A percentile compares a stretch with the other conserved stretches of the same genome.
These are phyloP conservation scores for Cryptosporidium bovis DNA, from an alignment of 169 alveolate species.

Conservation along the genomic window DNA sequence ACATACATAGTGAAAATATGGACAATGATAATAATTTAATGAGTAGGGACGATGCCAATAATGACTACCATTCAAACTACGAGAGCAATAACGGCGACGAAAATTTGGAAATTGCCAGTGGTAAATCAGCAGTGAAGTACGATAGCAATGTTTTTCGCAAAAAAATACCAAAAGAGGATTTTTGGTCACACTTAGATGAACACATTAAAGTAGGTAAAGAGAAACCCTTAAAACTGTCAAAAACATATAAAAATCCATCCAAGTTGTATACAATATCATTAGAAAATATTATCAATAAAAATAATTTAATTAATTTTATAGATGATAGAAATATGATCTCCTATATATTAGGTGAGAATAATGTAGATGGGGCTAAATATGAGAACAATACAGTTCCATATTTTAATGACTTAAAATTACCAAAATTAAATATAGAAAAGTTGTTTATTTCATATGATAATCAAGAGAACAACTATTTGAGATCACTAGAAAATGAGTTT, in stretches of 20 bases:
- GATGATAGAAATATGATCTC: slow-evolving; percentile 22
- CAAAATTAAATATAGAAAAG: slow-evolving; percentile 40
- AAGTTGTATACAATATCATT: slow-evolving; percentile 38
- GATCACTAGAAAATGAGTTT: slow-evolving; percentile 30
- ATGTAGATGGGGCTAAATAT: slow-evolving; percentile 7
- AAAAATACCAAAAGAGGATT: neutral
- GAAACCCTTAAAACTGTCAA: slow-evolving; percentile 29
- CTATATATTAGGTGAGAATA: slow-evolving; percentile 31
- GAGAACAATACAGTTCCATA: slow-evolving; percentile 20
- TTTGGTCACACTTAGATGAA: slow-evolving; percentile 49
- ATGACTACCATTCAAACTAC: no score
- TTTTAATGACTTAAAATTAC: slow-evolving; percentile 41
- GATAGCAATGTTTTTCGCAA: no score
- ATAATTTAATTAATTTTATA: slow-evolving; percentile 27
- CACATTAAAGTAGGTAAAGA: slow-evolving; percentile 64
- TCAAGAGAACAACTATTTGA: slow-evolving; percentile 1
- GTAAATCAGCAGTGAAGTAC: no score
- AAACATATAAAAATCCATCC: slow-evolving; percentile 38
- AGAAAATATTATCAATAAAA: slow-evolving; percentile 12
- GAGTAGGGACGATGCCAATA: no score
- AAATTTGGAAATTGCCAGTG: no score
- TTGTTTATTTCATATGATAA: neutral
- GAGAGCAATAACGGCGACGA: no score
- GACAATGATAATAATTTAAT: no score
- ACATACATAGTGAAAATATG: no score